phyloP scores from a whole-genome alignment of 2,329 filamentous ascomycete genomes.

The Ascomycota sp. region DNA sequence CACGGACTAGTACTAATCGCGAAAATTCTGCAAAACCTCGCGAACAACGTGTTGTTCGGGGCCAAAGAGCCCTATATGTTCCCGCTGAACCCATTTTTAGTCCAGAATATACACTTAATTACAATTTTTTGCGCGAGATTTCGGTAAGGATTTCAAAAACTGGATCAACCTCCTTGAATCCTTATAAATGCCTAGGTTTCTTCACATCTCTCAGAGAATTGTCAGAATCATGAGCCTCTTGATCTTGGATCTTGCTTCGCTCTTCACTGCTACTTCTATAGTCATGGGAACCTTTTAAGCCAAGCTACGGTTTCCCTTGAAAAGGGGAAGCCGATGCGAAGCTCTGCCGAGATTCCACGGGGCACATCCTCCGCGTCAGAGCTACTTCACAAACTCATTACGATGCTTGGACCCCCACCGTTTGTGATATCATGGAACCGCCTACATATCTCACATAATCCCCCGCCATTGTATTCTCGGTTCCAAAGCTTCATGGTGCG shows the following conservation, averaged over 20 bases:
- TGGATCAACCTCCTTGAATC: not conserved
- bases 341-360: slow-evolving; percentile 30
- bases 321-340: slow-evolving; percentile 32
- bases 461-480: slow-evolving; percentile 41
- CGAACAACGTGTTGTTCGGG: slow-evolving; percentile 52
- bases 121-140: slow-evolving; percentile 47
- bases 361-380: slow-evolving; percentile 37
- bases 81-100: slow-evolving; percentile 46
- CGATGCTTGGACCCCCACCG: slow-evolving; percentile 45
- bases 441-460: slow-evolving; percentile 42
- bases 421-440: slow-evolving; percentile 50
- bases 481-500: slow-evolving; percentile 57
- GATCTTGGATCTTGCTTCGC: slow-evolving; percentile 54
- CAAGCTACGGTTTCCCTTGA: slow-evolving; percentile 42
- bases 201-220: slow-evolving; percentile 22
- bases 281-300: slow-evolving; percentile 50
- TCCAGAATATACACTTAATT: slow-evolving; percentile 46
- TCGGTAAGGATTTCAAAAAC: slow-evolving; percentile 26
- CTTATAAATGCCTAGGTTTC: slow-evolving; percentile 17
- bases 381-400: slow-evolving; percentile 38
- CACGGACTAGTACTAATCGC: slow-evolving; percentile 47
- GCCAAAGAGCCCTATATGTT: slow-evolving; percentile 57
- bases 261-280: slow-evolving; percentile 47
- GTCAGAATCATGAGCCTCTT: slow-evolving; percentile 28
- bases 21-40: slow-evolving; percentile 51